Conservation (phyloP, 148 eudicot genomes). For the Polygonum aviculare region DNA sequence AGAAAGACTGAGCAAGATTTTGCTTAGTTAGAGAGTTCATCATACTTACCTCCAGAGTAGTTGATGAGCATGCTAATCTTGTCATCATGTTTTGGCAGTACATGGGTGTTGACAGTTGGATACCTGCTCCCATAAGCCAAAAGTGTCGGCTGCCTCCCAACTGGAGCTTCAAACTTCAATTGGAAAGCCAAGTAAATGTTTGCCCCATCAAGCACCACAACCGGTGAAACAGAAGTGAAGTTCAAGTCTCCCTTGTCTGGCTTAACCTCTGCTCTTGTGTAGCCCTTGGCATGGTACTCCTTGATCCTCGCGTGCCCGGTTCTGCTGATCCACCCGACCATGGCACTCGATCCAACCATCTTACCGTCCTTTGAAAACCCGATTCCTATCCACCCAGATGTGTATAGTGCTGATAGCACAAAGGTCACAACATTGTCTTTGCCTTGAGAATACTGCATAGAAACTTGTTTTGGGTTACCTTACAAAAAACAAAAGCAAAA, state of each 20-base stretch:
- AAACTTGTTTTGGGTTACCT: not conserved
- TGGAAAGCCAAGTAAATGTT: slow-evolving; percentile 77
- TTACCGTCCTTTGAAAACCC: slow-evolving; percentile 78
- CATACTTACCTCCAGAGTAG: slow-evolving; percentile 49
- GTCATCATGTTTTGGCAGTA: slow-evolving; percentile 60
- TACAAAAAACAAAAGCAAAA: not conserved
- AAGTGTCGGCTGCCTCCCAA: slow-evolving; percentile 54
- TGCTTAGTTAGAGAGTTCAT: too few species aligned
- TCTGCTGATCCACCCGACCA: slow-evolving; percentile 82
- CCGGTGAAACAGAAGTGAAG: slow-evolving; percentile 57
- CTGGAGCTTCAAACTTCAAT: slow-evolving; percentile 37
- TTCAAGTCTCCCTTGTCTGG: slow-evolving; percentile 67
- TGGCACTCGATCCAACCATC: slow-evolving; percentile 82
- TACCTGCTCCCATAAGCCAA: slow-evolving; percentile 59
- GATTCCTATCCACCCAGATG: slow-evolving; percentile 91
- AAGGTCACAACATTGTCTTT: slow-evolving; percentile 58
- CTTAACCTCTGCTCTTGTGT: slow-evolving; percentile 34
- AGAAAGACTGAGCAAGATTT: too few species aligned
- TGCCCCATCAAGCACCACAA: slow-evolving; percentile 55
- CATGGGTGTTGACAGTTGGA: slow-evolving; percentile 54
- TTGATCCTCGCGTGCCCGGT: slow-evolving; percentile 62
- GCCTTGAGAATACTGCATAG: slow-evolving; percentile 66
- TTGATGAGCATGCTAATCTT: slow-evolving; percentile 55
- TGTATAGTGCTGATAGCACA: slow-evolving; percentile 70
- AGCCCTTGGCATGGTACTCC: slow-evolving; percentile 55